Evolutionary conservation across 306 rosid species (phyloP), one percentile per base, ranked within the genome.

Genomic region (Prunus campanulata): DNA sequence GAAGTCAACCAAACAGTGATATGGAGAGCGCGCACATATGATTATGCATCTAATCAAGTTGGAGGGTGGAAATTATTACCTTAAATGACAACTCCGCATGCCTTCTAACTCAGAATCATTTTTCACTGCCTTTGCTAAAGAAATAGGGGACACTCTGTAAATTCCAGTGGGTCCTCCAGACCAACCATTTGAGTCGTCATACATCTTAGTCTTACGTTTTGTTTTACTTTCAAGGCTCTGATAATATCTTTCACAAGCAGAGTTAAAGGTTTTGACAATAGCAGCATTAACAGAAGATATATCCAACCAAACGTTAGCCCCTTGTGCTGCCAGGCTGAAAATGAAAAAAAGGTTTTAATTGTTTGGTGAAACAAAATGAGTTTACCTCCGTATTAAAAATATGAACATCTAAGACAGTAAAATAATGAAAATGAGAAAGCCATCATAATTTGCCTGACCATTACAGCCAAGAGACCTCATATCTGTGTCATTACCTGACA

Each of bases 211-310:
- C 79, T 82, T 79, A 47, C 66, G 61, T 83, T 87, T 90, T 60
- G 68, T 81, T 77, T 75, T 83, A 42, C 62, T 86, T 81, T 84
- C 90, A 16, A 49, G 81, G 77, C 71, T 83, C 81, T n/a, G 52
- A 57, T 77, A 71, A 84, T 85, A 87, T 82, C 68, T 87, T 79
- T 85, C 83, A 32, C 97, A 90, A 64, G 97, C 90, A 82, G 88
- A 81, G 71, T 84, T 88, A 72, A 85, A 92, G 71, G 93, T 86
- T 75, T 89, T 83, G 64, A 87, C 96, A 85, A 92, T 89, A 70
- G 97, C 99, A 83, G 90, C 92, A 92, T 92, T 95, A 77, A 89
- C 85, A 75, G 98, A 86, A 49, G 97, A 88, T 71, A 88, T 87
- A 80, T 92, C 97, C 86, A 95, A 80, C 97, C 98, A 95, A 83